Percentiles rank a stretch among this genome's conserved stretches.
Evolutionary conservation across 192 early-diverging fungal species (phyloP).

Genomic region (Mortierella antarctica): DNA sequence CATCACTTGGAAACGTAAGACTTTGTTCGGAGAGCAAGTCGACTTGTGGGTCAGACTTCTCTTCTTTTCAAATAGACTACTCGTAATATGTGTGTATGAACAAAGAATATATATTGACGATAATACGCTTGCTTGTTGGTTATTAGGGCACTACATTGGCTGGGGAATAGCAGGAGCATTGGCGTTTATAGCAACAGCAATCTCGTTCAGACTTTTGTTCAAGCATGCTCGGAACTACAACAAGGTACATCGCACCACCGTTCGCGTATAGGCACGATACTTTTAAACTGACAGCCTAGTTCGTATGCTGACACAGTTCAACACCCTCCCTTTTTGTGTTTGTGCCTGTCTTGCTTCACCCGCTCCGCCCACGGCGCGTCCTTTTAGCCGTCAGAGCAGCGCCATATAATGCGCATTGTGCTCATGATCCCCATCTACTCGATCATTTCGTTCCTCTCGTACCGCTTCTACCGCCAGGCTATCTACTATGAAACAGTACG

Average conservation of each 20-base stretch:
- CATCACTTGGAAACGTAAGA: constrained; percentile 48
- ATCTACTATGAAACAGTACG: constrained; percentile 77
- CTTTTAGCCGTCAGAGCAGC: constrained; percentile 69
- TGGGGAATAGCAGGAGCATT: constrained; percentile 67
- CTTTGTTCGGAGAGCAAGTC: too few species aligned
- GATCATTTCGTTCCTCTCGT: constrained; percentile 73
- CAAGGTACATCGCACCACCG: constrained; percentile 27
- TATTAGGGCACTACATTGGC: constrained; percentile 66
- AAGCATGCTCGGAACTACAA: constrained; percentile 68
- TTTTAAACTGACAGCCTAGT: neutral
- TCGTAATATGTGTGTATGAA: neutral
- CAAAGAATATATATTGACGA: too few species aligned
- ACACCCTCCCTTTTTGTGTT: neutral
- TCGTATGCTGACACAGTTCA: neutral
- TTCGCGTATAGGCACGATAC: neutral
- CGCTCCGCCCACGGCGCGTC: neutral
- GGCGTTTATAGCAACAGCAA: constrained; percentile 61
- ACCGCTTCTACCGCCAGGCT: constrained; percentile 74
- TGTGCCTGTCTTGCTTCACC: neutral
- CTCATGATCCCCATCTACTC: constrained; percentile 82
- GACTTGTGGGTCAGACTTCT: neutral
- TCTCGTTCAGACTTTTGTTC: constrained; percentile 61
- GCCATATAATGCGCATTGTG: constrained; percentile 79
- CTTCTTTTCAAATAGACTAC: neutral
- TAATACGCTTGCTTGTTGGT: neutral